Base-by-base conservation (phyloP, 495 filamentous ascomycete species). In the Daldinia loculata region DNA sequence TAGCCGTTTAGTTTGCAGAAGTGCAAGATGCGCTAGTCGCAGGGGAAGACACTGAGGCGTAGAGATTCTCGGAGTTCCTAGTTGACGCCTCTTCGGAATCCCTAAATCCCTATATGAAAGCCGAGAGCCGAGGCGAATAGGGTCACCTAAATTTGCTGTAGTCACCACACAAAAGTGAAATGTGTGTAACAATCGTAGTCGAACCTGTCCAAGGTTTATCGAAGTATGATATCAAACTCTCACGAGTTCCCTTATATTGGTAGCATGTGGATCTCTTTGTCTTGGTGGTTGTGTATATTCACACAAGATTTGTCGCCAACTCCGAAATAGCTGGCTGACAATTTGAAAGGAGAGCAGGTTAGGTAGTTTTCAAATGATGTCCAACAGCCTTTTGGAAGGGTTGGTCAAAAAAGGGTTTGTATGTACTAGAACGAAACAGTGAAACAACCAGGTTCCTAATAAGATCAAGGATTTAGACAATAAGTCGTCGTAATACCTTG, bases 371-470 rank as follows among this genome's bases (percentile, higher is more conserved):
- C 50, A 34, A 59, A 59, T 66, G 57, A 63, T 32, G 26, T 62
- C 43, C 32, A 65, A 61, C 27, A 9, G 24, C 38, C 24, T 30
- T 63, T 71, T 36, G 11, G 62, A 48, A 61, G 50, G 56, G 56
- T 57, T 58, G 63, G 38, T 67, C 17, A 34, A 51, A 60, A 66
- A 63, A 22, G 36, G 36, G 38, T 51, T 64, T 56, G 61, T 62
- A 69, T 62, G 51, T 68, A 61, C 56, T 73, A 63, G 66, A 73
- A 73, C 34, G 70, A 69, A 73, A 73, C 70, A 50, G 61, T 73
- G 66, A 73, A 73, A 73, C 70, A 63, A 69, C 70, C 70, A 69
- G 70, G 70, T 73, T 73, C 66, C 70, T 60, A 62, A 66, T 66
- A 60, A 69, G 57, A 58, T 56, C 62, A 73, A 73, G 70, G 70